These are phyloP conservation scores for Cryptococcus sp. DNA, from an alignment of 1,284 basidiomycete species.

Conservation along the genomic window DNA sequence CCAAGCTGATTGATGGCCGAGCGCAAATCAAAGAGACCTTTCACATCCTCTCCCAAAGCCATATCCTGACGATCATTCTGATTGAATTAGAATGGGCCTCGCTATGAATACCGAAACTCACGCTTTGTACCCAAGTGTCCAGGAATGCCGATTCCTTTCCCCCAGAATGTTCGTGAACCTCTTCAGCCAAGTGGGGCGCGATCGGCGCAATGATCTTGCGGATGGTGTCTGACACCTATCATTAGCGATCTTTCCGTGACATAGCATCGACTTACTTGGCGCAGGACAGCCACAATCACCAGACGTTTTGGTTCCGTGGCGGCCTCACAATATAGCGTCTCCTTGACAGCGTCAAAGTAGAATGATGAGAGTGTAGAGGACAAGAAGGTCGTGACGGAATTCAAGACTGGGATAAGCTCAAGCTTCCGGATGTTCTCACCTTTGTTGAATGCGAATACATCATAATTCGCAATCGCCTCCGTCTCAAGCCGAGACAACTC, in stretches of 20 bases:
- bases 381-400: conserved; percentile 48
- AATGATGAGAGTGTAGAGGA: conserved; percentile 54
- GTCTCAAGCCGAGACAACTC: conserved; percentile 71
- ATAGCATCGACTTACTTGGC: conserved; percentile 15
- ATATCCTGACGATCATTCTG: neutral
- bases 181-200: conserved; percentile 86
- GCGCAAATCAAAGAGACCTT: neutral
- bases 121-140: conserved; percentile 11
- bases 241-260: neutral
- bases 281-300: conserved; percentile 66
- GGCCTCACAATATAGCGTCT: conserved; percentile 76
- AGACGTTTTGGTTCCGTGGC: conserved; percentile 56
- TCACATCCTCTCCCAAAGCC: neutral
- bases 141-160: conserved; percentile 54
- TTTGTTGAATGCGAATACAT: conserved; percentile 74
- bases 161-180: conserved; percentile 60
- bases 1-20: neutral
- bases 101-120: too few relatives aligned
- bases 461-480: conserved; percentile 64
- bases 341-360: conserved; percentile 91
- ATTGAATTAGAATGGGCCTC: too few relatives aligned
- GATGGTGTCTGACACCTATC: conserved; percentile 64
- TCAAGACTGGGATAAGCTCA: conserved; percentile 47
- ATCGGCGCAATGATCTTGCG: conserved; percentile 77
- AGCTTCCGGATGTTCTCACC: too few relatives aligned